phyloP scores from a whole-genome alignment of 2,329 filamentous ascomycete species.

The Fusarium gaditjirri region DNA sequence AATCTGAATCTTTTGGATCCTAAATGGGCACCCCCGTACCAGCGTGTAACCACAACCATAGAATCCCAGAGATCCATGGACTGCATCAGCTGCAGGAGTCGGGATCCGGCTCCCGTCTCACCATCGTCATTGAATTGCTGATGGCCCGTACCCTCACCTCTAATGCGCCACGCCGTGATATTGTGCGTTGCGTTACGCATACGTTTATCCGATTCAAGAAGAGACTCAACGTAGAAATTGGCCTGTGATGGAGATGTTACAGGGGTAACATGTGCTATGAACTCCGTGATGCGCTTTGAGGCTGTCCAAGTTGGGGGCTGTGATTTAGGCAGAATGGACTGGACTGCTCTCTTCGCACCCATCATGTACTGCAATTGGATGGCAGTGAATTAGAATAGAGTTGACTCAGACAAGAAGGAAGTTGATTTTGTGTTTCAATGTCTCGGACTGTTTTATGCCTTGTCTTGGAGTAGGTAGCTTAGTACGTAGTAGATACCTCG shows the following conservation, averaged over 20 bases:
- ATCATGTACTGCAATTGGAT: slow-evolving; percentile 2
- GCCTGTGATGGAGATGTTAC: slow-evolving; percentile 79
- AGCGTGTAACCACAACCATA: slow-evolving; percentile 91
- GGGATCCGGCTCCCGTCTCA: slow-evolving; percentile 87
- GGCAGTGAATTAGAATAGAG: background rate
- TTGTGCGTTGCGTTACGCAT: slow-evolving; percentile 36
- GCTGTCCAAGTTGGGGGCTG: slow-evolving; percentile 69
- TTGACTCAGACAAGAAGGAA: background rate
- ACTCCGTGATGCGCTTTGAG: slow-evolving; percentile 81
- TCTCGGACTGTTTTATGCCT: background rate
- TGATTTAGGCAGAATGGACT: slow-evolving; percentile 32
- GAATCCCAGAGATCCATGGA: slow-evolving; percentile 94
- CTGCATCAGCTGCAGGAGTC: slow-evolving; percentile 90
- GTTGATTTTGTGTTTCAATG: background rate
- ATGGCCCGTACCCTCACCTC: slow-evolving; percentile 69
- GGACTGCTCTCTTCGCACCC: slow-evolving; percentile 19
- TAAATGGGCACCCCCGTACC: slow-evolving; percentile 92
- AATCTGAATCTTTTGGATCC: slow-evolving; percentile 90
- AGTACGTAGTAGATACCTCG: background rate
- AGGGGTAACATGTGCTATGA: slow-evolving; percentile 79
- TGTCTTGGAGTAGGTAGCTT: slow-evolving; percentile 1
- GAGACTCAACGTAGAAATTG: slow-evolving; percentile 74
- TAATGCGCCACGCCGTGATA: slow-evolving; percentile 57
- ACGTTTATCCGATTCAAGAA: slow-evolving; percentile 84
- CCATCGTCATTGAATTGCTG: slow-evolving; percentile 98